Percentiles rank a stretch among this genome's conserved stretches.
phyloP scores from a whole-genome alignment of 2,329 filamentous ascomycete species.

The Beauveria caledonica region DNA sequence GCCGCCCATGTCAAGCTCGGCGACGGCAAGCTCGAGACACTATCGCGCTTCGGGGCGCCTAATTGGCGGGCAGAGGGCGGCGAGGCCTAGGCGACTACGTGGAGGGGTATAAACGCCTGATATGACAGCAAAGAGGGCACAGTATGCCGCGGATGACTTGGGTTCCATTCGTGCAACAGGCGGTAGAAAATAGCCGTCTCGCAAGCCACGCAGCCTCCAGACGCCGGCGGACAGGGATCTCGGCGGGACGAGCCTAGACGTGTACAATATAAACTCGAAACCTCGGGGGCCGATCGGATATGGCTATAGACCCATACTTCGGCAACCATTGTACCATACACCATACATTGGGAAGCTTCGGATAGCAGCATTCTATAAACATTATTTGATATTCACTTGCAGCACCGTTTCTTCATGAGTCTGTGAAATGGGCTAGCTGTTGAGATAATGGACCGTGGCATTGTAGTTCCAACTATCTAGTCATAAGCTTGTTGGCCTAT shows the following conservation, averaged over 20 bases:
- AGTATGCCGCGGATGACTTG: too few relatives aligned
- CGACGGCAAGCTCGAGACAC: slow-evolving; percentile 45
- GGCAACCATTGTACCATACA: slow-evolving; percentile 3
- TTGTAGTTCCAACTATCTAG: not conserved
- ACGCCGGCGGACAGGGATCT: not conserved
- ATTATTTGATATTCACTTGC: not conserved
- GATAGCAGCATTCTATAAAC: not conserved
- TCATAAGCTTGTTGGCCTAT: not conserved
- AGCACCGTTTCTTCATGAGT: not conserved
- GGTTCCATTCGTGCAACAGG: not conserved
- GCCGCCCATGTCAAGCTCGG: slow-evolving; percentile 84
- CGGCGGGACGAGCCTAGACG: not conserved
- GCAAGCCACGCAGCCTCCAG: not conserved
- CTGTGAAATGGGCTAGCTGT: not conserved
- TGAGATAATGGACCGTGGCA: not conserved
- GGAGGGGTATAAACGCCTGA: not conserved
- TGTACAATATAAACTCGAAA: not conserved
- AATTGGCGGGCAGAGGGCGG: slow-evolving; percentile 36
- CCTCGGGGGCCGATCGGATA: not conserved
- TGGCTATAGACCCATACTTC: not conserved
- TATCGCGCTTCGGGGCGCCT: slow-evolving; percentile 41
- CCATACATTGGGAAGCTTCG: not conserved
- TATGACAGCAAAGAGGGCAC: not conserved
- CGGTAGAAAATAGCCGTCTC: too few relatives aligned
- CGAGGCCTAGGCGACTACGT: slow-evolving; percentile 20